Evolutionary conservation across 257 asterid species (phyloP).

Genomic region (Perilla frutescens): DNA sequence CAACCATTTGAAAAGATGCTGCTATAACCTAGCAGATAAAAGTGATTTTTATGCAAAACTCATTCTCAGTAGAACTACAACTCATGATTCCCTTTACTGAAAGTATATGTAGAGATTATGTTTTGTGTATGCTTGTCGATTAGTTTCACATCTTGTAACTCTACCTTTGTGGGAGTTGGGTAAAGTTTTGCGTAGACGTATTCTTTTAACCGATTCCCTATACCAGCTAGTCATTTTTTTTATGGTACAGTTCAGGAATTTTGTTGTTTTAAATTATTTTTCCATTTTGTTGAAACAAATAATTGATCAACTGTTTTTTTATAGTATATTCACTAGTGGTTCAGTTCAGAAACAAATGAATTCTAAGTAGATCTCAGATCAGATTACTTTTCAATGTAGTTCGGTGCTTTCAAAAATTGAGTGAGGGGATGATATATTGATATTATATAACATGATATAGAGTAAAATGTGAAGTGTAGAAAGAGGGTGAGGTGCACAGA

Average conservation of each 20-base stretch:
- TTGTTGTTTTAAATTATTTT: background rate
- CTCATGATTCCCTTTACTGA: background rate
- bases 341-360: too few species aligned
- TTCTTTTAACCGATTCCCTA: background rate
- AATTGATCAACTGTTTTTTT: background rate
- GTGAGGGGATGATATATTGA: too few species aligned
- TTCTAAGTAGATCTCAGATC: too few species aligned
- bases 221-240: background rate
- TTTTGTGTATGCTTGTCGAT: background rate
- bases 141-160: background rate
- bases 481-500: too few species aligned
- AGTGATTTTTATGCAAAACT: constrained; percentile 9
- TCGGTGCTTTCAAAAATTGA: too few species aligned
- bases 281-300: constrained; percentile 15
- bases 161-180: constrained; percentile 16
- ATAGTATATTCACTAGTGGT: background rate
- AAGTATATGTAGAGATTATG: background rate
- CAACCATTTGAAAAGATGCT: constrained; percentile 4
- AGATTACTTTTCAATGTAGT: too few species aligned
- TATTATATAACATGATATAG: too few species aligned
- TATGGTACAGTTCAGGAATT: too few species aligned
- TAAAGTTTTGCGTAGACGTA: background rate
- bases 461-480: too few species aligned
- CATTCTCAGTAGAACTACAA: background rate
- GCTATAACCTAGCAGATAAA: constrained; percentile 21